phyloP scores from a whole-genome alignment of 768 basidiomycete species.

The Ephemerocybe angulata region DNA sequence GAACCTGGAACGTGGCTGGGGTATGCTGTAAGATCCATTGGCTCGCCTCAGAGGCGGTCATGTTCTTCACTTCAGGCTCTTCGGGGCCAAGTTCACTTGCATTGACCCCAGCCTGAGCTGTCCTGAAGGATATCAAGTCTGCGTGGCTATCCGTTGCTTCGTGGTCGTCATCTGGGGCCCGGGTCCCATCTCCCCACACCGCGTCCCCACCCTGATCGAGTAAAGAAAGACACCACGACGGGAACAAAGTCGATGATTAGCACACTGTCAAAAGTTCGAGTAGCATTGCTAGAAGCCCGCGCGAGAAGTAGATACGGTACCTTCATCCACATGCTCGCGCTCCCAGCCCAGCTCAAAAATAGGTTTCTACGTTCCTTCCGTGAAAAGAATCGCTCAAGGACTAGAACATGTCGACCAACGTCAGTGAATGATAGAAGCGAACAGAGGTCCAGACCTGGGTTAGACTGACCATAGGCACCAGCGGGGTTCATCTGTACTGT shows the following conservation, averaged over 20 bases:
- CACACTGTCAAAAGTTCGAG: too few species aligned
- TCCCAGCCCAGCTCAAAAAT: conserved; percentile 94
- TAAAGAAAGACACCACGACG: too few species aligned
- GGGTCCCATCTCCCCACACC: conserved; percentile 75
- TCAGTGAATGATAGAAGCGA: neutral
- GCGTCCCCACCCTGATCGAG: conserved; percentile 81
- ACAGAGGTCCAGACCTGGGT: neutral
- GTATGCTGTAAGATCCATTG: conserved; percentile 82
- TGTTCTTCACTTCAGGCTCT: conserved; percentile 40
- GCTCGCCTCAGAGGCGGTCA: conserved; percentile 75
- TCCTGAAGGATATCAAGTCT: conserved; percentile 77
- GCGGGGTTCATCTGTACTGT: conserved; percentile 84
- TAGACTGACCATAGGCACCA: conserved; percentile 61
- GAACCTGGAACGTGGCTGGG: conserved; percentile 74
- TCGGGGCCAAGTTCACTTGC: conserved; percentile 21
- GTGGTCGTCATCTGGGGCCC: conserved; percentile 75
- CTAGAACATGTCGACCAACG: conserved; percentile 30
- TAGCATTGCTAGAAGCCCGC: too few species aligned
- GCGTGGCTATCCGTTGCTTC: conserved; percentile 65
- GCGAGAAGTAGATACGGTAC: conserved; percentile 29
- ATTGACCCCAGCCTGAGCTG: conserved; percentile 15
- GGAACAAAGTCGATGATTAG: too few species aligned
- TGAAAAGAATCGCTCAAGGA: conserved; percentile 87
- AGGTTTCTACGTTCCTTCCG: conserved; percentile 82
- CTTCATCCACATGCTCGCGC: conserved; percentile 93